Evolutionary conservation across 805 yeast genomes (phyloP), one percentile per base, ranked within the genome.

Genomic region (Candida ortonii): DNA sequence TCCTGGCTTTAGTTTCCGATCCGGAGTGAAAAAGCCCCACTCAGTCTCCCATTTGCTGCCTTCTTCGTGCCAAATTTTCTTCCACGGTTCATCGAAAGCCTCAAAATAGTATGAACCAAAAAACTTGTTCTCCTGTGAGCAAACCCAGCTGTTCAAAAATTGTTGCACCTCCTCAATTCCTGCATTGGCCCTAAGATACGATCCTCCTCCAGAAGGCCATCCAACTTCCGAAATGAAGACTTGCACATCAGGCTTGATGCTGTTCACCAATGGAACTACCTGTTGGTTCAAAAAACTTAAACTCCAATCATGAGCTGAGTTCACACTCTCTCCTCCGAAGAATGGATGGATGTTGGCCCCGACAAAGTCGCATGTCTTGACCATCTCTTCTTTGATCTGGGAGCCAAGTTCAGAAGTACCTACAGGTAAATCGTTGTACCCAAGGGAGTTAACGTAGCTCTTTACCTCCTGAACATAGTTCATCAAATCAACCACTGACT

Each of bases 71-170:
- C 71, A 78, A 1, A 74, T 53, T 28, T 58, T 52, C 44, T 79
- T 80, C 85, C 85, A 79, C 0, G 84, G 84, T 49, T 78, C 84
- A 58, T 81, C 85, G 57, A 77, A 80, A 0, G 84, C 86, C 49
- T 80, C 85, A 49, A 76, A 78, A 58, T 68, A 79, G 41, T 65
- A 79, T 76, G 80, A 79, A 1, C 68, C 71, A 14, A 65, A 57
- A 7, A 57, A 52, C 12, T 50, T 33, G 2, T 59, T 46, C 11
- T 62, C 59, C 3, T 67, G 61, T 3, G 59, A 56, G 48, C 85
- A 78, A 1, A 75, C 50, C 76, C 79, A 80, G 5, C 59, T 58
- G 30, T 68, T 55, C 36, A 80, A 41, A 39, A 81, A 78, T 5
- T 38, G 41, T 36, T 76, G 77, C 47, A 69, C 54, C 29, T 71